A percentile compares a stretch with the other conserved stretches of the same genome.
Evolutionary conservation across 805 yeast species (phyloP).

Genomic region (Kluyveromyces wickerhamii): DNA sequence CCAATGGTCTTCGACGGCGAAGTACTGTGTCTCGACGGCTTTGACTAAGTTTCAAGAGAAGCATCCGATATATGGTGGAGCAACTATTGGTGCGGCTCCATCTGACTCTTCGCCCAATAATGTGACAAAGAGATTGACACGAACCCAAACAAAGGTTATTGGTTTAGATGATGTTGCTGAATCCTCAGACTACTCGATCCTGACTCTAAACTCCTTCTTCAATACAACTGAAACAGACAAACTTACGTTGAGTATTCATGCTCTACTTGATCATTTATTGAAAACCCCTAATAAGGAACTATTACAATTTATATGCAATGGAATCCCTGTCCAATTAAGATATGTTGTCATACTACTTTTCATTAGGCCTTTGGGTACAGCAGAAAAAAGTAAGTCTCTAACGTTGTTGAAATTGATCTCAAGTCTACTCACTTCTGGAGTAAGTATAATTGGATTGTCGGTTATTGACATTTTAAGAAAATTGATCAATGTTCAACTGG

Average conservation of each 20-base stretch:
- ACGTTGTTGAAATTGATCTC: slow-evolving; percentile 39
- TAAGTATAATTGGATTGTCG: slow-evolving; percentile 81
- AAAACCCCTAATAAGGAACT: slow-evolving; percentile 33
- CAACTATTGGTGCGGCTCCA: slow-evolving; percentile 7
- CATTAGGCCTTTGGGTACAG: slow-evolving; percentile 28
- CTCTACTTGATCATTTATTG: slow-evolving; percentile 41
- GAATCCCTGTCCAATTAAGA: slow-evolving; percentile 75
- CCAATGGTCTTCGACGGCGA: slow-evolving; percentile 21
- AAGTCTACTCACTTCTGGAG: slow-evolving; percentile 63
- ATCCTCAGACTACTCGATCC: slow-evolving; percentile 28
- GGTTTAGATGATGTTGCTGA: slow-evolving; percentile 22
- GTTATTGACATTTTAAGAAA: slow-evolving; percentile 69
- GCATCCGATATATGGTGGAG: slow-evolving; percentile 18
- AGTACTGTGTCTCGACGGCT: slow-evolving; percentile 19
- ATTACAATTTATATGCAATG: slow-evolving; percentile 57
- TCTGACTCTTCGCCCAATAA: neutral
- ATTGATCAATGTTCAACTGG: slow-evolving; percentile 42
- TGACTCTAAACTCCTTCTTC: slow-evolving; percentile 51
- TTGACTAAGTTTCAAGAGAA: slow-evolving; percentile 23
- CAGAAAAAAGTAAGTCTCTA: slow-evolving; percentile 10
- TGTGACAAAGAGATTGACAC: slow-evolving; percentile 22
- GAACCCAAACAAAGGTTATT: slow-evolving; percentile 24
- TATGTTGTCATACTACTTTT: slow-evolving; percentile 52
- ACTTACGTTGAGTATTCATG: slow-evolving; percentile 46
- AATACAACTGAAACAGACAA: slow-evolving; percentile 56